Conservation (phyloP, 2,329 filamentous ascomycete species). For the Metarhizium brunneum region DNA sequence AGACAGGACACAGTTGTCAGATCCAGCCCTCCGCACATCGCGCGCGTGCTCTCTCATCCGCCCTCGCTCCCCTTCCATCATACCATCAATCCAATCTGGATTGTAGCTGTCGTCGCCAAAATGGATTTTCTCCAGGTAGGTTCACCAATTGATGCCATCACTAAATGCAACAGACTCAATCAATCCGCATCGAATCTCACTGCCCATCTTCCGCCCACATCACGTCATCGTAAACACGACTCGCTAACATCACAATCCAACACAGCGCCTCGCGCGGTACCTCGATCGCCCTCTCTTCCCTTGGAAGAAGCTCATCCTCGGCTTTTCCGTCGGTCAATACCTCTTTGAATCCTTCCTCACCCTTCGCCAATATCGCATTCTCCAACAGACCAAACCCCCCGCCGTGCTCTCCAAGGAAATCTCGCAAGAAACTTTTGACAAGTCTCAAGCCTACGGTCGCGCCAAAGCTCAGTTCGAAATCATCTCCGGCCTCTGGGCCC, state of each 20-base stretch:
- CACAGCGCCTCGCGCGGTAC: constrained; percentile 65
- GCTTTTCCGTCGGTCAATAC: constrained; percentile 89
- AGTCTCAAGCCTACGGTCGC: constrained; percentile 90
- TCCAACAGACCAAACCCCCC: constrained; percentile 71
- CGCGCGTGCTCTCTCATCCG: background rate
- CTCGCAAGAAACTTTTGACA: constrained; percentile 83
- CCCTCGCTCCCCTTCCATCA: background rate
- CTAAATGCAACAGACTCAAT: background rate
- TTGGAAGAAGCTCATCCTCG: constrained; percentile 93
- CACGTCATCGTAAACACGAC: background rate
- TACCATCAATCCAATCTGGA: background rate
- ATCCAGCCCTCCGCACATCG: background rate
- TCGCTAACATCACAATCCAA: background rate
- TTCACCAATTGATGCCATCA: background rate
- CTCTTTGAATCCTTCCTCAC: constrained; percentile 84
- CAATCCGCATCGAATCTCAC: background rate
- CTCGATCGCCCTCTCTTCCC: constrained; percentile 90
- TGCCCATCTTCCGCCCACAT: background rate
- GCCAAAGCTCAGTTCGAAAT: constrained; percentile 90
- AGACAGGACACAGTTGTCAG: constrained; percentile 2
- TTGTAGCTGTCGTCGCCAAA: constrained; percentile 12
- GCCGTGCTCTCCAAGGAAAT: constrained; percentile 85
- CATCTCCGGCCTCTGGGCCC: constrained; percentile 70
- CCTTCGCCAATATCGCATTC: constrained; percentile 78
- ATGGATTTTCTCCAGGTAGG: constrained; percentile 40